These are phyloP conservation scores for Poronia punctata DNA, from an alignment of 495 filamentous ascomycete species.

Conservation along the genomic window DNA sequence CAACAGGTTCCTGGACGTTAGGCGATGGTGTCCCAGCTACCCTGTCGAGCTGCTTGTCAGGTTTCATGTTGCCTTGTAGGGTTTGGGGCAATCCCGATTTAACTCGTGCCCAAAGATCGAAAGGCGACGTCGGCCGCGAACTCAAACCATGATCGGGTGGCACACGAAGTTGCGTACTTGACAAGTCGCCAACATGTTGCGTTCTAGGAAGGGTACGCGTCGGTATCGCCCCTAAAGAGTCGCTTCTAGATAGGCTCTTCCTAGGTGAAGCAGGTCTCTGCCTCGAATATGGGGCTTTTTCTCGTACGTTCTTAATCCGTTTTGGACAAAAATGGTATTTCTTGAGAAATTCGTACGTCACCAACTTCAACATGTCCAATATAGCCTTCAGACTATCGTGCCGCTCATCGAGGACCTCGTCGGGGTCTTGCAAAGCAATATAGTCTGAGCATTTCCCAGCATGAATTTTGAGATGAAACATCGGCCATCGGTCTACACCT, in stretches of 20 bases:
- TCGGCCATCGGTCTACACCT: slow-evolving; percentile 76
- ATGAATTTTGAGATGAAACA: slow-evolving; percentile 78
- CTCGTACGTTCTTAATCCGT: not conserved
- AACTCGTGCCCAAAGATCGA: slow-evolving; percentile 59
- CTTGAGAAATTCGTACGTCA: slow-evolving; percentile 61
- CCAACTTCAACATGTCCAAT: slow-evolving; percentile 53
- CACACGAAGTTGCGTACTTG: slow-evolving; percentile 25
- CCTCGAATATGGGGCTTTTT: not conserved
- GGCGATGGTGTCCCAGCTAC: slow-evolving; percentile 1
- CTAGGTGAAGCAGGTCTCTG: not conserved
- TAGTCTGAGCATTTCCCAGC: slow-evolving; percentile 16
- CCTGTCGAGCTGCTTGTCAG: not conserved
- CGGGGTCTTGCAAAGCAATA: slow-evolving; percentile 1
- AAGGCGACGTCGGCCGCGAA: slow-evolving; percentile 33
- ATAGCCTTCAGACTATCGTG: slow-evolving; percentile 35
- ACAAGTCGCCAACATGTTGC: slow-evolving; percentile 15
- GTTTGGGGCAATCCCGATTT: slow-evolving; percentile 48
- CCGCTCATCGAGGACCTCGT: slow-evolving; percentile 33
- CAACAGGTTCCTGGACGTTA: not conserved
- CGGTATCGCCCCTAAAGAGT: slow-evolving; percentile 1
- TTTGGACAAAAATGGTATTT: slow-evolving; percentile 57
- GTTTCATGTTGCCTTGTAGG: not conserved
- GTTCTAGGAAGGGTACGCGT: not conserved
- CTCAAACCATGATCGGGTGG: slow-evolving; percentile 12
- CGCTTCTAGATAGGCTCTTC: not conserved